phyloP scores from a whole-genome alignment of 257 asterid genomes.

The Plantago elongata region DNA sequence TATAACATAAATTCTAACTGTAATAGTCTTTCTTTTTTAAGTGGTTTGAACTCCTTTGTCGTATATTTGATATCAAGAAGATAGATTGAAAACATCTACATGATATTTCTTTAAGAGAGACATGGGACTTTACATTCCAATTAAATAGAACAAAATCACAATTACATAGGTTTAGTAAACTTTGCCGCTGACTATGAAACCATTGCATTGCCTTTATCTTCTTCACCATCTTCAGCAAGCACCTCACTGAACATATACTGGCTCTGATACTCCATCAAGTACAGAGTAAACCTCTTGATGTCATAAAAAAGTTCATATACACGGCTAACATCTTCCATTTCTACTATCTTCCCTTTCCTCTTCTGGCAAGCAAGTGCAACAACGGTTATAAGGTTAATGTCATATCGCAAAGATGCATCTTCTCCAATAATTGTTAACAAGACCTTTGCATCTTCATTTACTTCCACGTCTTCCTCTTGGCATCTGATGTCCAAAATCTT shows the following conservation, averaged over 20 bases:
- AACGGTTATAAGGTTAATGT: slow-evolving; percentile 73
- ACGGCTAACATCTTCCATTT: slow-evolving; percentile 78
- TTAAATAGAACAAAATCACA: too few relatives aligned
- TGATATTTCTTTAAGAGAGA: too few relatives aligned
- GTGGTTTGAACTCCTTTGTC: too few relatives aligned
- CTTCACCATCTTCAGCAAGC: slow-evolving; percentile 43
- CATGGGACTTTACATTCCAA: too few relatives aligned
- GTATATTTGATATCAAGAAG: too few relatives aligned
- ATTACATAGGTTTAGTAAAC: too few relatives aligned
- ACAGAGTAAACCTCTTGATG: slow-evolving; percentile 81
- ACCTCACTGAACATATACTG: slow-evolving; percentile 88
- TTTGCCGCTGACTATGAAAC: slow-evolving; percentile 50
- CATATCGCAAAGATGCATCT: slow-evolving; percentile 78
- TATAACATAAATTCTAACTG: too few relatives aligned
- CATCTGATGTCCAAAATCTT: slow-evolving; percentile 79
- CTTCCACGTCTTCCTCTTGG: slow-evolving; percentile 87
- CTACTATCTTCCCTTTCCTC: slow-evolving; percentile 71
- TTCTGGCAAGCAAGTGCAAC: slow-evolving; percentile 78
- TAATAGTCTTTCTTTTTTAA: too few relatives aligned
- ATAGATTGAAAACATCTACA: too few relatives aligned
- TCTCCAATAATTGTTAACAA: slow-evolving; percentile 81
- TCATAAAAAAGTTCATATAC: slow-evolving; percentile 84
- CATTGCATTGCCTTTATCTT: slow-evolving; percentile 57
- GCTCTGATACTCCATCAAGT: slow-evolving; percentile 89
- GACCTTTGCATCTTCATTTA: slow-evolving; percentile 79